Evolutionary conservation across 2,329 filamentous ascomycete species (phyloP), one percentile per base, ranked within the genome.

Genomic region (Hypoxylon sp.): DNA sequence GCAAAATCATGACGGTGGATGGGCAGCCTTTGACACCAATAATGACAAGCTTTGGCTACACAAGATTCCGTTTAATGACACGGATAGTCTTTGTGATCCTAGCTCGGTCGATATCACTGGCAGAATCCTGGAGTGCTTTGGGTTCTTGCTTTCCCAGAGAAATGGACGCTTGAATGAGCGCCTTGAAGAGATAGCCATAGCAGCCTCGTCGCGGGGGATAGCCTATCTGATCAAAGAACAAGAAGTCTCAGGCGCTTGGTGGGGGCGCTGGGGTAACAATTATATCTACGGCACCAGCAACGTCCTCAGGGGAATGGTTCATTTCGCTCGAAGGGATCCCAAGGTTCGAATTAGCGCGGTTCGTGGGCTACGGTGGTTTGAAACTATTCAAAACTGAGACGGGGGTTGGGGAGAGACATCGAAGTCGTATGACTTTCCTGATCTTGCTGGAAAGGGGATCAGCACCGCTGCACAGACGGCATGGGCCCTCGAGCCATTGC

Each of bases 21-120:
- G 73, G 74, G 75, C 52, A 1, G 74, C 73, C 6, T 78, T 78
- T 46, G 76, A 78, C 54, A 46, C 59, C 3, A 68, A 76, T 4
- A 79, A 78, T 53, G 64, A 78, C 57, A 68, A 70, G 34, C 49
- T 71, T 1, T 77, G 71, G 43, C 60, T 78, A 13, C 72, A 78
- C 50, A 74, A 74, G 19, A 76, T 75, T 26, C 74, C 76, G 1
- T 79, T 79, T 67, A 74, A 70, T 41, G 77, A 79, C 53, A 78
- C 78, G 73, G 69, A 75, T 20, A 70, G 67, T 32, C 61, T 79
- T 11, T 76, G 73, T 24, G 77, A 79, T 49, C 73, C 74, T 1
- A 74, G 70, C 4, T 70, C 68, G 1, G 68, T 75, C 0, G 77
- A 79, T 53, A 65, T 76, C n/a, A 77, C 73, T 1, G 76, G 75